phyloP scores from a whole-genome alignment of 805 yeast species.

The Wickerhamiella sergipiensis region DNA sequence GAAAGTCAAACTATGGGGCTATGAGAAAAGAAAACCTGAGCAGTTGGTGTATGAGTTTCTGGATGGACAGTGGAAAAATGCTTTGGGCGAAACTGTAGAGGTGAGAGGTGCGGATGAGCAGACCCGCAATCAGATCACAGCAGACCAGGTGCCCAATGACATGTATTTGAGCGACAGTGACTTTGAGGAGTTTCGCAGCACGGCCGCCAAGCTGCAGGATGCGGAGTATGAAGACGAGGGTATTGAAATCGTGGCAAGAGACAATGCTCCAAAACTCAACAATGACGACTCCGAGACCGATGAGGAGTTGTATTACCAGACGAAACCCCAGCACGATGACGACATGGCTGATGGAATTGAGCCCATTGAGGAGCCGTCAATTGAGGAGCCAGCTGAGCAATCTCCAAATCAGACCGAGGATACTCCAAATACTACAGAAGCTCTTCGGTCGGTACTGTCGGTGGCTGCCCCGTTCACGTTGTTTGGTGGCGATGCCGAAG shows the following conservation, averaged over 20 bases:
- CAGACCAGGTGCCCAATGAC: constrained; percentile 5
- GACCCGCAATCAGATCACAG: constrained; percentile 12
- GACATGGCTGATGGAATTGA: constrained; percentile 22
- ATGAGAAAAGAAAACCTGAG: constrained; percentile 39
- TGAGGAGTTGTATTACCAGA: neutral
- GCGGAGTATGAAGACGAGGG: constrained; percentile 35
- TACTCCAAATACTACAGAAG: constrained; percentile 33
- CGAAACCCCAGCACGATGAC: constrained; percentile 5
- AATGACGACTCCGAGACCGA: neutral
- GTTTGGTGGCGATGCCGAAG: constrained; percentile 23
- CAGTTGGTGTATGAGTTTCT: constrained; percentile 49
- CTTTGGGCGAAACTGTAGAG: constrained; percentile 68
- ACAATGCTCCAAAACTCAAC: neutral
- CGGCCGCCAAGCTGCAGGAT: constrained; percentile 12
- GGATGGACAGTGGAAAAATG: constrained; percentile 67
- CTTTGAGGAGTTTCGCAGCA: constrained; percentile 17
- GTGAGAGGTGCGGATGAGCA: constrained; percentile 26
- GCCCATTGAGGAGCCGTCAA: constrained; percentile 1
- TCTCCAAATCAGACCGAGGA: no score
- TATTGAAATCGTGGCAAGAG: constrained; percentile 25
- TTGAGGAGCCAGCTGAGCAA: no score
- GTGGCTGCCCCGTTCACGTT: constrained; percentile 31
- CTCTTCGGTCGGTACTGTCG: constrained; percentile 46
- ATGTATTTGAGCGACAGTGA: constrained; percentile 19
- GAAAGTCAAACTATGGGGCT: constrained; percentile 86